Evolutionary conservation across 1,284 basidiomycete species (phyloP).

Genomic region (Boletellus deceptivus): DNA sequence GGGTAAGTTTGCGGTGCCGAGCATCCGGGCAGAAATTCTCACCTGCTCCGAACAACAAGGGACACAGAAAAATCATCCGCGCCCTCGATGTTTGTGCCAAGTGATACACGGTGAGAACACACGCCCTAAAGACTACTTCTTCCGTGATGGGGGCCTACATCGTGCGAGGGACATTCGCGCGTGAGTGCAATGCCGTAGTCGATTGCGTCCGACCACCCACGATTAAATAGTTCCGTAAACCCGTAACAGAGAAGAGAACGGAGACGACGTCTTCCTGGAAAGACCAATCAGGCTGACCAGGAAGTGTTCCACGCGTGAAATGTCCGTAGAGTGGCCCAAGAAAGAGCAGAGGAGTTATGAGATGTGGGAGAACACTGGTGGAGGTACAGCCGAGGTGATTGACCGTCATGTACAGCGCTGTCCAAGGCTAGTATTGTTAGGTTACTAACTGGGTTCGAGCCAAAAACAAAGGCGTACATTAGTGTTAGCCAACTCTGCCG

Average conservation of each 20-base stretch:
- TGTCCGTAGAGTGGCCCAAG: conserved; percentile 76
- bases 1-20: conserved; percentile 11
- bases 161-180: neutral
- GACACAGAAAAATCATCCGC: conserved; percentile 76
- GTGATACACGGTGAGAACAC: conserved; percentile 73
- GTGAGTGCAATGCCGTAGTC: neutral
- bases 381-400: conserved; percentile 24
- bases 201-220: conserved; percentile 45
- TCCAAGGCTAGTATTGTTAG: conserved; percentile 17
- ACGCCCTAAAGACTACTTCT: conserved; percentile 89
- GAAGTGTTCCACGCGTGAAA: conserved; percentile 56
- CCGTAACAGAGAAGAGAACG: conserved; percentile 51
- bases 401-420: conserved; percentile 16
- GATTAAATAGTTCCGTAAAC: conserved; percentile 75
- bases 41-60: conserved; percentile 89
- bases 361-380: conserved; percentile 47
- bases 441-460: neutral
- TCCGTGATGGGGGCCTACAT: conserved; percentile 85
- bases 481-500: conserved; percentile 26
- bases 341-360: conserved; percentile 80
- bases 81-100: conserved; percentile 57
- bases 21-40: conserved; percentile 22
- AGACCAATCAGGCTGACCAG: conserved; percentile 59
- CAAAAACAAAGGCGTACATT: conserved; percentile 30
- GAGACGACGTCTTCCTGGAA: conserved; percentile 40